These are phyloP conservation scores for Hevea brasiliensis DNA, from an alignment of 345 rosid genomes.

Conservation along the genomic window DNA sequence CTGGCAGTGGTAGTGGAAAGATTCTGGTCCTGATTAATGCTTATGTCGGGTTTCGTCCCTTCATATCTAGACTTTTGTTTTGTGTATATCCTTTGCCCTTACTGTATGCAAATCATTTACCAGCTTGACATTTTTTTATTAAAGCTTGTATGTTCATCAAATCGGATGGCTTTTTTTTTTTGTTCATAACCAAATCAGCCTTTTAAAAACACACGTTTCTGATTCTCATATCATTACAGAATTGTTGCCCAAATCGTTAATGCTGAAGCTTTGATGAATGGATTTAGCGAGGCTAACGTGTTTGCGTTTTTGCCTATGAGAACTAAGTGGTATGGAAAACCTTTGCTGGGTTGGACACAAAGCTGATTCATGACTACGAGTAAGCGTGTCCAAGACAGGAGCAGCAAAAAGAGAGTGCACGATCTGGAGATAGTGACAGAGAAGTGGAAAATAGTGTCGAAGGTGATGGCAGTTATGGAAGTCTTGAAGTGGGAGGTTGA, in stretches of 20 bases:
- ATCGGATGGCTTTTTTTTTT: too few relatives aligned
- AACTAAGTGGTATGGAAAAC: constrained; percentile 17
- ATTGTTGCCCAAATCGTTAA: constrained; percentile 11
- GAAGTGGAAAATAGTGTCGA: constrained; percentile 65
- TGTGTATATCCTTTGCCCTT: too few relatives aligned
- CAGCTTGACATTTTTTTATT: too few relatives aligned
- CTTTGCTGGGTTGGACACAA: constrained; percentile 33
- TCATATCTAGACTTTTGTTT: too few relatives aligned
- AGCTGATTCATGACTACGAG: constrained; percentile 65
- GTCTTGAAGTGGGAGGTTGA: constrained; percentile 65
- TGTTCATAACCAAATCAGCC: too few relatives aligned
- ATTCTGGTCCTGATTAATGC: too few relatives aligned
- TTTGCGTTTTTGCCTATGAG: constrained; percentile 47
- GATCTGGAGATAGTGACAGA: constrained; percentile 74
- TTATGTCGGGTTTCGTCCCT: too few relatives aligned
- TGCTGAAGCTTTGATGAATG: constrained; percentile 13
- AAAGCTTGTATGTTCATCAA: too few relatives aligned
- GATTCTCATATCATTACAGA: not conserved
- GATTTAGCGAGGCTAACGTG: constrained; percentile 18
- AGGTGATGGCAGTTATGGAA: constrained; percentile 64
- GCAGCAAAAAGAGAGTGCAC: constrained; percentile 61
- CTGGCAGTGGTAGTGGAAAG: too few relatives aligned
- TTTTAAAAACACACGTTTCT: too few relatives aligned
- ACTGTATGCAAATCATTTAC: too few relatives aligned
- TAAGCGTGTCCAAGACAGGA: constrained; percentile 79